Evolutionary conservation across 805 yeast genomes (phyloP).

Genomic region (Lachancea sp.): DNA sequence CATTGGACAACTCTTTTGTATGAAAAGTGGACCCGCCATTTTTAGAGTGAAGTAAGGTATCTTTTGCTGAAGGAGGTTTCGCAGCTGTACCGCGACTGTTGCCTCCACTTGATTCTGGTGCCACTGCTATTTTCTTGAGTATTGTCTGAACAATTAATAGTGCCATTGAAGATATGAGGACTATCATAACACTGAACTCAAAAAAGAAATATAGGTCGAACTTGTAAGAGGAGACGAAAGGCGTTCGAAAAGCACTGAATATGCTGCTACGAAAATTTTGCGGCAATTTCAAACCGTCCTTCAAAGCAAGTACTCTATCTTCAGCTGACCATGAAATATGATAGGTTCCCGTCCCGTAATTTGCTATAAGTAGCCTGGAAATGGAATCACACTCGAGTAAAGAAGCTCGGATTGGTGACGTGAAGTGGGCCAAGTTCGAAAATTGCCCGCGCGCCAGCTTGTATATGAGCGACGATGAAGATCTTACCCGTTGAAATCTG

Average conservation of each 20-base stretch:
- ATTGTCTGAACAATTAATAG: constrained; percentile 39
- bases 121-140: neutral
- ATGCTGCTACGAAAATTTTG: neutral
- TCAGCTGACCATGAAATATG: constrained; percentile 6
- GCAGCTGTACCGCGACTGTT: neutral
- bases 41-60: neutral
- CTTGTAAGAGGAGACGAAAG: constrained; percentile 32
- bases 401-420: constrained; percentile 9
- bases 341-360: constrained; percentile 3
- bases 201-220: constrained; percentile 47
- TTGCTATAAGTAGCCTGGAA: constrained; percentile 9
- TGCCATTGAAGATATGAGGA: constrained; percentile 46
- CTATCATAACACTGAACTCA: constrained; percentile 48
- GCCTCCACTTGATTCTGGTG: neutral
- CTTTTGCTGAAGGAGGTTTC: neutral
- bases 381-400: constrained; percentile 13
- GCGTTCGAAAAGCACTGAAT: constrained; percentile 15
- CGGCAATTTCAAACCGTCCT: neutral
- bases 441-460: constrained; percentile 12
- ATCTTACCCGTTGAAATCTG: constrained; percentile 13
- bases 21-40: constrained; percentile 10
- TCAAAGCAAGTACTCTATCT: constrained; percentile 11
- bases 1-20: constrained; percentile 39
- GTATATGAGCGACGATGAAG: constrained; percentile 19
- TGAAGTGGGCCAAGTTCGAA: constrained; percentile 4